A percentile compares a stretch with the other conserved stretches of the same genome.
These are phyloP conservation scores for Boletus rubroflammeus DNA, from an alignment of 768 basidiomycete species.

Conservation along the genomic window DNA sequence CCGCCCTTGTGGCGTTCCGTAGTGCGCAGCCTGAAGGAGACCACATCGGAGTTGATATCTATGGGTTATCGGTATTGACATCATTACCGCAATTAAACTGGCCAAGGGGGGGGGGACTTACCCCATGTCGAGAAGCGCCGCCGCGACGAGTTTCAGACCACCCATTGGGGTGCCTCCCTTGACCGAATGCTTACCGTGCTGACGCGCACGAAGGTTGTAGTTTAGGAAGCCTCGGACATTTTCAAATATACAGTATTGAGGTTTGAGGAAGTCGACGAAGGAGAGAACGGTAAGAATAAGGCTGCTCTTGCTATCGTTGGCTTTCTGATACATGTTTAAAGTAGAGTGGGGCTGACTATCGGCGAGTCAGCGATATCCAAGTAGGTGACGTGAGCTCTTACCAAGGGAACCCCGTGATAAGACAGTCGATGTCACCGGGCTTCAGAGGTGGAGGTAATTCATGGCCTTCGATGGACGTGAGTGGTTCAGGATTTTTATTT, in stretches of 20 bases:
- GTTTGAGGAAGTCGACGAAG: conserved; percentile 40
- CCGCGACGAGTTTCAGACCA: conserved; percentile 63
- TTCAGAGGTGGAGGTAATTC: conserved; percentile 44
- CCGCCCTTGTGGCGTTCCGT: conserved; percentile 43
- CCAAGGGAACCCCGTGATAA: conserved; percentile 79
- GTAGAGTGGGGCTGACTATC: conserved; percentile 68
- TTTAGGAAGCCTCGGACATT: conserved; percentile 46
- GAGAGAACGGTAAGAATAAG: conserved; percentile 57
- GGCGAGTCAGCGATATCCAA: conserved; percentile 2
- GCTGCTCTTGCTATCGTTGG: conserved; percentile 65
- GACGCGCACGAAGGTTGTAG: conserved; percentile 38
- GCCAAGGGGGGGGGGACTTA: conserved; percentile 27
- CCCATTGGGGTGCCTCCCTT: conserved; percentile 70
- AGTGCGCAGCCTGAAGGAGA: conserved; percentile 46
- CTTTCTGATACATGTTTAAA: conserved; percentile 68
- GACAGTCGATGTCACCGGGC: conserved; percentile 54
- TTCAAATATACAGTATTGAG: conserved; percentile 45
- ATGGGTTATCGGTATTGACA: background rate
- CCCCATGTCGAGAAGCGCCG: conserved; percentile 65
- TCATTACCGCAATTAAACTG: background rate
- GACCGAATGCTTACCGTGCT: conserved; percentile 40
- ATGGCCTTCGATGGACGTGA: conserved; percentile 37
- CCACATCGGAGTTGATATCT: conserved; percentile 45
- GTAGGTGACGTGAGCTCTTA: conserved; percentile 18
- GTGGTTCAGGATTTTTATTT: conserved; percentile 38